phyloP scores from a whole-genome alignment of 2,329 filamentous ascomycete species.

The Verticillium albo-atrum region DNA sequence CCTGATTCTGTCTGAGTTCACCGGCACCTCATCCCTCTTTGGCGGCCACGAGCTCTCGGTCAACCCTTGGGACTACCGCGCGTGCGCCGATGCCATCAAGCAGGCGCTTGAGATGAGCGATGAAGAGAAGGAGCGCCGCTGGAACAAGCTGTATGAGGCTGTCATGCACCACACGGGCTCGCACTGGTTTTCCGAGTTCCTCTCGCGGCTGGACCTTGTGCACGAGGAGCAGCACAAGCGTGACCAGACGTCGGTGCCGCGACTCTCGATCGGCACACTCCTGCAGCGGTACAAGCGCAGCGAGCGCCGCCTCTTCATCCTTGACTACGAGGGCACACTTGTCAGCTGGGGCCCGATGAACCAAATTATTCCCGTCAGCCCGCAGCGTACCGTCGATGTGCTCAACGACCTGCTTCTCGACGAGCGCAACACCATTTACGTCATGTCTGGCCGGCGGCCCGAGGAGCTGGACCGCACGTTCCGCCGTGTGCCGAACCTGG shows the following conservation, averaged over 20 bases:
- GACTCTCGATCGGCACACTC: constrained; percentile 67
- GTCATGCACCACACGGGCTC: constrained; percentile 79
- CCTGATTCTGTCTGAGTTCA: constrained; percentile 91
- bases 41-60: constrained; percentile 75
- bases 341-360: constrained; percentile 82
- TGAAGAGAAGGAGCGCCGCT: constrained; percentile 69
- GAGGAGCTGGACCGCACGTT: constrained; percentile 87
- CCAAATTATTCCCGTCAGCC: constrained; percentile 80
- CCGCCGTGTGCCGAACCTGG: constrained; percentile 74
- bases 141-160: constrained; percentile 66
- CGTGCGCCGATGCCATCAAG: constrained; percentile 82
- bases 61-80: constrained; percentile 92
- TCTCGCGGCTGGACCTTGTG: constrained; percentile 64
- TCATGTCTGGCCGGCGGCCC: constrained; percentile 86
- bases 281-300: constrained; percentile 62
- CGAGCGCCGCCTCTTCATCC: constrained; percentile 71
- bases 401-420: constrained; percentile 79
- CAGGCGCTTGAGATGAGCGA: constrained; percentile 74
- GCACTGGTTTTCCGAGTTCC: constrained; percentile 79
- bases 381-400: constrained; percentile 75
- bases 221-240: constrained; percentile 82
- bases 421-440: constrained; percentile 78
- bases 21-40: constrained; percentile 84
- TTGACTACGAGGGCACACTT: constrained; percentile 92
- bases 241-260: constrained; percentile 81